Conservation (phyloP, 768 basidiomycete species). For the Xerocomus potaroensis region DNA sequence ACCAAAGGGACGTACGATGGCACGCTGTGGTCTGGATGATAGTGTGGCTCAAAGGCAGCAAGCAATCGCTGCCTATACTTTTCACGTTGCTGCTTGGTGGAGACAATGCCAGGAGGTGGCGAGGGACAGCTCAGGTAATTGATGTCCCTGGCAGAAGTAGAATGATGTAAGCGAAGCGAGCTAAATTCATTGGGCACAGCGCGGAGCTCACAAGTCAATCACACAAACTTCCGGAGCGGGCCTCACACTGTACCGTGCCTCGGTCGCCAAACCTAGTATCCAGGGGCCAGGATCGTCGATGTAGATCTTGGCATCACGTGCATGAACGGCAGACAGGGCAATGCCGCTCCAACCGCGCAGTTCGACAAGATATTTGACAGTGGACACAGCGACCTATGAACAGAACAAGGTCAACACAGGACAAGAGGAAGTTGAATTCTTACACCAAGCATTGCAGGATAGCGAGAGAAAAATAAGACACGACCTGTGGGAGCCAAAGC, state of each 20-base stretch:
- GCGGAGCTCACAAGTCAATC: conserved; percentile 67
- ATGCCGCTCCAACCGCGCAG: conserved; percentile 91
- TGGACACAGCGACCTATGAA: conserved; percentile 75
- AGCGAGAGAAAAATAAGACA: conserved; percentile 81
- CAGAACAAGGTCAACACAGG: conserved; percentile 3
- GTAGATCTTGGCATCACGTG: conserved; percentile 87
- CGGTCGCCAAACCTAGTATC: conserved; percentile 87
- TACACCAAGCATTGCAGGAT: conserved; percentile 89
- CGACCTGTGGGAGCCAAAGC: conserved; percentile 85
- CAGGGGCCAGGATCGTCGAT: conserved; percentile 97
- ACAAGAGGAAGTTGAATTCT: conserved; percentile 11
- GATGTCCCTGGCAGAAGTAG: conserved; percentile 68
- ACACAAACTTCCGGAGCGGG: conserved; percentile 80
- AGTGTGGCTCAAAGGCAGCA: conserved; percentile 77
- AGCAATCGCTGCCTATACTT: conserved; percentile 71
- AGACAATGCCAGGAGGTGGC: conserved; percentile 72
- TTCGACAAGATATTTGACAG: conserved; percentile 88
- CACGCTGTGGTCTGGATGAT: conserved; percentile 84
- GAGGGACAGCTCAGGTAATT: conserved; percentile 81
- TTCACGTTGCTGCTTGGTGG: conserved; percentile 75
- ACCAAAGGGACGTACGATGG: conserved; percentile 46
- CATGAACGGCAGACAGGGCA: conserved; percentile 75
- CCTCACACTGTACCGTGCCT: conserved; percentile 74
- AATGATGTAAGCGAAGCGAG: conserved; percentile 4
- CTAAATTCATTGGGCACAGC: neutral